Conservation (phyloP, 345 rosid genomes). For the Eucalyptus cladocalyx region DNA sequence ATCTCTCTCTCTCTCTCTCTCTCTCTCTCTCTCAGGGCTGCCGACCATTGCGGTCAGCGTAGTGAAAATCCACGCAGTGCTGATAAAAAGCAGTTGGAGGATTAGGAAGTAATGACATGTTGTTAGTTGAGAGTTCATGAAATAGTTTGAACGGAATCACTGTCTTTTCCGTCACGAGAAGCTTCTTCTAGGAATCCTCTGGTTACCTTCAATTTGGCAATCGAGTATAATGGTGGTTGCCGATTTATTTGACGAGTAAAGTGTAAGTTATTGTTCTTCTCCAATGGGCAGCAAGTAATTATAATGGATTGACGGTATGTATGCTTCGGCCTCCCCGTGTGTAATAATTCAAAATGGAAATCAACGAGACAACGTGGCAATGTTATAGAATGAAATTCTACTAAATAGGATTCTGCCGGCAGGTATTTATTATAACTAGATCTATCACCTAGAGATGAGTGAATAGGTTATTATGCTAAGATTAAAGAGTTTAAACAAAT, state of each 20-base stretch:
- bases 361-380: not conserved
- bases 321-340: not conserved
- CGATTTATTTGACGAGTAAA: not conserved
- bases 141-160: not conserved
- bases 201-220: not conserved
- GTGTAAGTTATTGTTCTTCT: not conserved
- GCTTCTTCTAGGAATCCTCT: not conserved
- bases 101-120: not conserved
- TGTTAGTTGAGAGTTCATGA: not conserved
- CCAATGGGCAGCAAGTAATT: not conserved
- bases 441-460: too few species aligned
- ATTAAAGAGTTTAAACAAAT: too few species aligned
- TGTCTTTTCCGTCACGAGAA: not conserved
- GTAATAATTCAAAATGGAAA: not conserved
- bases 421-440: too few species aligned
- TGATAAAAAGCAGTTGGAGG: not conserved
- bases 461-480: too few species aligned
- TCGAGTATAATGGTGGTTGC: not conserved
- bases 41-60: not conserved
- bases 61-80: not conserved
- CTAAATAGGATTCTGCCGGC: not conserved
- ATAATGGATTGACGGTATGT: not conserved
- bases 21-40: not conserved
- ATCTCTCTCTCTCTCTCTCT: not conserved
- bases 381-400: not conserved